phyloP scores from a whole-genome alignment of 106 monocot genomes.

The Acorus gramineus region DNA sequence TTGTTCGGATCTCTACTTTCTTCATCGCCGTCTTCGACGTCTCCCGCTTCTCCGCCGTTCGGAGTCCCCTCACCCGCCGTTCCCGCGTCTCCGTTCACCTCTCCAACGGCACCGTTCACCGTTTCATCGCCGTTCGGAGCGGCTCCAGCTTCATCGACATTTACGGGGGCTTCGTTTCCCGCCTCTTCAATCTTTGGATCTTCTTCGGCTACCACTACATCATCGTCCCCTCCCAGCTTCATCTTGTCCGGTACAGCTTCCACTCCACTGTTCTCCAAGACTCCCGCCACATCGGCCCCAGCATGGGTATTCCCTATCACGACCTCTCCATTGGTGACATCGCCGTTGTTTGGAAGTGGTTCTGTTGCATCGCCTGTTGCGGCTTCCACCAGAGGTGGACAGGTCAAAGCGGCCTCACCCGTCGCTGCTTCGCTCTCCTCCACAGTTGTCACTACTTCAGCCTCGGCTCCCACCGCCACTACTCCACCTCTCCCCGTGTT shows the following conservation, averaged over 20 bases:
- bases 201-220: conserved; percentile 1
- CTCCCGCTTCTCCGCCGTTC: neutral
- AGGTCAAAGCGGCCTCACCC: no score
- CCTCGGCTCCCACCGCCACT: neutral
- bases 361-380: no score
- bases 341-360: no score
- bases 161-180: neutral
- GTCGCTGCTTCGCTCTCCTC: no score
- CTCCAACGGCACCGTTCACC: neutral
- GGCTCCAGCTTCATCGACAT: neutral
- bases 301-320: no score
- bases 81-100: neutral
- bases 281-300: no score
- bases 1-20: neutral
- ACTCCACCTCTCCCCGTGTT: conserved; percentile 3
- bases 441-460: no score
- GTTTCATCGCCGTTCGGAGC: neutral
- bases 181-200: neutral
- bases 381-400: no score
- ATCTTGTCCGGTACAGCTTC: no score
- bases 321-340: no score
- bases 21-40: conserved; percentile 4
- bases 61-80: conserved; percentile 1
- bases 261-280: no score
- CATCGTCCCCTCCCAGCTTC: no score